These are phyloP conservation scores for Eimeria maxima DNA, from an alignment of 169 alveolate species.

Conservation along the genomic window DNA sequence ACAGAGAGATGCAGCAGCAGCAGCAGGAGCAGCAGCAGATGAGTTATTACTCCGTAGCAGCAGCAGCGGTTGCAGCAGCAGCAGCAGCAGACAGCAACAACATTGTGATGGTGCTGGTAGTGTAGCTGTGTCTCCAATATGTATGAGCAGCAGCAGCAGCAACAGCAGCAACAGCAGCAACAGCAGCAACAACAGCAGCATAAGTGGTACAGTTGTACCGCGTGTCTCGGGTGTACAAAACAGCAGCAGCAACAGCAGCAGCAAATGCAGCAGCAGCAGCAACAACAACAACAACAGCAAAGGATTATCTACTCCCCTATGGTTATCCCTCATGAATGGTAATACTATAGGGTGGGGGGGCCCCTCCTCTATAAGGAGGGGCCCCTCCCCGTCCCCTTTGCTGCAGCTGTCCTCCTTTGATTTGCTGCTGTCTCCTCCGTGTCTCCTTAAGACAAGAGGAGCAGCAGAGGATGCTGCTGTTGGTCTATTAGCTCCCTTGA, in stretches of 20 bases:
- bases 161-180: slow-evolving; percentile 39
- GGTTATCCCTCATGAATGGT: slow-evolving; percentile 18
- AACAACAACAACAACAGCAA: not conserved
- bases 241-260: too few species aligned
- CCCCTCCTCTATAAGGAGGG: not conserved
- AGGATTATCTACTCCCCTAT: not conserved
- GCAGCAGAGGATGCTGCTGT: not conserved
- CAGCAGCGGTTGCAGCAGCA: slow-evolving; percentile 55
- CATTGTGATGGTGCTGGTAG: too few species aligned
- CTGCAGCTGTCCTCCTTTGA: slow-evolving; percentile 27
- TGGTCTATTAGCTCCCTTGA: slow-evolving; percentile 16
- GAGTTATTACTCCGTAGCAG: slow-evolving; percentile 6
- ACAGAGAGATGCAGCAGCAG: too few species aligned
- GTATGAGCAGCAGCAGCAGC: slow-evolving; percentile 1
- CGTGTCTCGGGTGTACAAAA: too few species aligned
- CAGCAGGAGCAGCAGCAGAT: not conserved
- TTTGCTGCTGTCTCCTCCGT: slow-evolving; percentile 26
- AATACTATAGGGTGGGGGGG: not conserved
- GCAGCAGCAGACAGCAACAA: not conserved
- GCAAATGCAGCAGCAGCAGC: not conserved
- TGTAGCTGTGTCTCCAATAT: too few species aligned
- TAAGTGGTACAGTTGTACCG: too few species aligned
- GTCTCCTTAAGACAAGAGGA: not conserved
- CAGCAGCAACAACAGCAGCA: too few species aligned
- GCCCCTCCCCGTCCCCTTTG: slow-evolving; percentile 11